phyloP scores from a whole-genome alignment of 2,329 filamentous ascomycete genomes.

The Pezicula carpinea region DNA sequence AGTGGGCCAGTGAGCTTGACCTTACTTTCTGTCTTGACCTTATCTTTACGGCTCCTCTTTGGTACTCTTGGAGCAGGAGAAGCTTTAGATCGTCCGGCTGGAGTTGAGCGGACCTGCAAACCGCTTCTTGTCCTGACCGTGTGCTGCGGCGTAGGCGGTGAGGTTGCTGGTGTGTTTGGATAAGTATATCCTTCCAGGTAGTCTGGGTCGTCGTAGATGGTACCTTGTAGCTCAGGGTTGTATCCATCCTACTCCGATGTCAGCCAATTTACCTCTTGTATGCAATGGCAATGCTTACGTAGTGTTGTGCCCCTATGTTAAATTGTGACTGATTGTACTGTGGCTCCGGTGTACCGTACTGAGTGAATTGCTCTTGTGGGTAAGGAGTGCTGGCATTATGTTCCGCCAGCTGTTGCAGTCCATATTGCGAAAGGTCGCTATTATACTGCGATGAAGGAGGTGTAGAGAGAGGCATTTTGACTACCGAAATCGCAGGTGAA shows the following conservation, averaged over 20 bases:
- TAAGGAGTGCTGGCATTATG: conserved; percentile 35
- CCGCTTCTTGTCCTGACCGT: conserved; percentile 25
- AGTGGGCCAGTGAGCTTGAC: conserved; percentile 60
- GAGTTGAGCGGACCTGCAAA: conserved; percentile 14
- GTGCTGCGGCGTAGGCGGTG: conserved; percentile 42
- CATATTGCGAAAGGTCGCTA: conserved; percentile 35
- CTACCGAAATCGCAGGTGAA: not conserved
- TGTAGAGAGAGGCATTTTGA: conserved; percentile 21
- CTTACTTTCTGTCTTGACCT: conserved; percentile 38
- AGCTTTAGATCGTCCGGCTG: conserved; percentile 18
- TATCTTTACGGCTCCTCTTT: conserved; percentile 32
- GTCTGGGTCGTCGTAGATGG: conserved; percentile 27
- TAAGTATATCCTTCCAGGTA: conserved; percentile 25
- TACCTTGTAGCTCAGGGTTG: conserved; percentile 10
- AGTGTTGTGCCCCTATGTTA: conserved; percentile 22
- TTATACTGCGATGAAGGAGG: conserved; percentile 40
- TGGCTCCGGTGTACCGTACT: conserved; percentile 22
- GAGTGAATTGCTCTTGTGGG: conserved; percentile 22
- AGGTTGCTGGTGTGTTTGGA: conserved; percentile 44
- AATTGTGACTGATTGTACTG: conserved; percentile 23
- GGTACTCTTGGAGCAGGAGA: conserved; percentile 27
- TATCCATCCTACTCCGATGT: conserved; percentile 19
- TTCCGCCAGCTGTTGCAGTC: conserved; percentile 39
- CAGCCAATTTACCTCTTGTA: conserved; percentile 5
- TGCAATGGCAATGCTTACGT: conserved; percentile 16